Evolutionary conservation across 768 basidiomycete species (phyloP), one percentile per base, ranked within the genome.

Genomic region (Tulasnella sp.): DNA sequence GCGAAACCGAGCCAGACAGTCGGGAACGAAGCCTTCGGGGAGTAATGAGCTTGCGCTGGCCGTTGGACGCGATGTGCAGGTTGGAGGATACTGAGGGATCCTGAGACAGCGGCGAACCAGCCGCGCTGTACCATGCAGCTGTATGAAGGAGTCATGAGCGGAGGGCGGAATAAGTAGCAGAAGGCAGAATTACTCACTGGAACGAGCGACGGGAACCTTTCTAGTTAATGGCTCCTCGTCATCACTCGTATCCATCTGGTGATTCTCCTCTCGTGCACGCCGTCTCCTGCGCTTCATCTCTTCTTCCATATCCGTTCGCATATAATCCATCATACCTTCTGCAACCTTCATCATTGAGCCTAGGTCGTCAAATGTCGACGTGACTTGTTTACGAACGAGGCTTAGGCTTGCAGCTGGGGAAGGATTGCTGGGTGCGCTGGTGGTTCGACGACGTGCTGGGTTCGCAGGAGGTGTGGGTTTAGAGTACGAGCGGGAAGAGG

Each of bases 301-400:
- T n/a, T 74, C 73, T 37, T 74, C 73, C 32, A 74, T 46, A 51
- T 74, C 73, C 29, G 42, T 57, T 26, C 73, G 73, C 73, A 74
- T 74, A 29, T 48, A 74, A 23, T 51, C 73, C 32, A 74, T 74
- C 73, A 74, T 42, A 20, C 44, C 73, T 26, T 51, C 73, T 44
- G 73, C 73, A 23, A 35, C 44, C 51, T 51, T 74, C n/a, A 74
- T 37, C 35, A 74, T 35, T 6, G 44, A 48, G 7, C 44, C 51
- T 44, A 74, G 9, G 73, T 74, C 73, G n/a, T 57, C 48, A 40
- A 74, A 46, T 16, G 44, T 46, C 18, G 44, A 37, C n/a, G 73
- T 37, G 35, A 74, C 44, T 61, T 61, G 57, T 61, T 23, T 16
- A 15, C 29, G 57, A 29, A 61, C 51, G 42, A 32, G 73, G 32